Percentiles rank a stretch among this genome's conserved stretches.
These are phyloP conservation scores for Astrothelium subdiscretum DNA, from an alignment of 495 filamentous ascomycete species.

Conservation along the genomic window DNA sequence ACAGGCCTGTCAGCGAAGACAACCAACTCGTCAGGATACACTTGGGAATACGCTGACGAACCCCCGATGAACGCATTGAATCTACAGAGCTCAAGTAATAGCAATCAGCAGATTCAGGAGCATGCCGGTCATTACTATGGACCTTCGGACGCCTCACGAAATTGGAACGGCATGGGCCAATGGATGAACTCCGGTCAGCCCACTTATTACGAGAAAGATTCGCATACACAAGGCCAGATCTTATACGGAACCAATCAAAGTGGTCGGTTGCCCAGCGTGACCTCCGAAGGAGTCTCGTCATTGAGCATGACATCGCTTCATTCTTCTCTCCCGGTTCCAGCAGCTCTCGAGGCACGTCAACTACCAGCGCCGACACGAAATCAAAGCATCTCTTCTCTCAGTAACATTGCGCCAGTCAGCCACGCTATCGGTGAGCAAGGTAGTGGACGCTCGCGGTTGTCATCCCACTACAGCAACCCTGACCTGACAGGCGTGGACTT, in stretches of 20 bases:
- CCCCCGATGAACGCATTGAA: background rate
- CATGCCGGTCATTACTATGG: conserved; percentile 9
- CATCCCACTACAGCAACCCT: background rate
- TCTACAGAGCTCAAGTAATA: background rate
- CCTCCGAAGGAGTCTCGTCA: conserved; percentile 14
- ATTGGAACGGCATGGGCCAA: conserved; percentile 7
- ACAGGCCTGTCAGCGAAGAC: background rate
- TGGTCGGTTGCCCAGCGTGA: conserved; percentile 12
- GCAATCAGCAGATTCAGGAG: background rate
- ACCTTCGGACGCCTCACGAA: conserved; percentile 8
- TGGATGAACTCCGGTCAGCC: conserved; percentile 6
- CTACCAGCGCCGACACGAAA: background rate
- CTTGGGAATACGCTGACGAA: background rate
- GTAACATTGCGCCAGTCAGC: background rate
- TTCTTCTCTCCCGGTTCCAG: conserved; percentile 15
- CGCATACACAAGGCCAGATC: conserved; percentile 4
- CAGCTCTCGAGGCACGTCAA: background rate
- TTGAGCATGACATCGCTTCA: conserved; percentile 26
- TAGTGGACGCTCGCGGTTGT: background rate
- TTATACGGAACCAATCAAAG: background rate
- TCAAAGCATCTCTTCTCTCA: background rate
- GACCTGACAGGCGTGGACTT: background rate
- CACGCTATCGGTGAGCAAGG: background rate
- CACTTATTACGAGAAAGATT: conserved; percentile 10
- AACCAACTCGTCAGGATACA: background rate